Base-by-base conservation (phyloP, 116 monocot species). In the Cymodocea nodosa region DNA sequence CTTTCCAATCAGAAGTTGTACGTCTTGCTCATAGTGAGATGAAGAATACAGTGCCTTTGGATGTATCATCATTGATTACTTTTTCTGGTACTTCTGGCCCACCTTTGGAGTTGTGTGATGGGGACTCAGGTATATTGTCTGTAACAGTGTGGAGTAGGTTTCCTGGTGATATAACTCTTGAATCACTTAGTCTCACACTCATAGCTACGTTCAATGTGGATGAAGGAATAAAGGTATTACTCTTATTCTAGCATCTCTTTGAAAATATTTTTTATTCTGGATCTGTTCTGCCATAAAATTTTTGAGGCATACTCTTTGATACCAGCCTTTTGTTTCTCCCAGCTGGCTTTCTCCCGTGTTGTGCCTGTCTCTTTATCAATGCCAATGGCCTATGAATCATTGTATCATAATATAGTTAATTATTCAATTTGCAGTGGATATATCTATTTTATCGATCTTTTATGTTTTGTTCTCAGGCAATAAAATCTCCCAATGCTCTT, bases 81-180 rank as follows among this genome's bases (percentile, higher is more conserved):
- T 98, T 98, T 76, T 86, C 88, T 68, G 98, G 98, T 68, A 86
- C 80, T 65, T 82, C 80, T 51, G 89, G 92, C 20, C 92, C 86
- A 61, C 89, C 89, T 64, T 83, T 89, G 56, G 86, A 98, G 65
- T 70, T 98, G 66, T 86, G 92, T 81, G 92, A 98, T 74, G 84
- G 89, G 52, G 98, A 98, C 51, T 86, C 92, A 63, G 98, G 98
- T 36, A 82, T 76, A 61, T 52, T 98, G 63, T 81, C 83, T 36
- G 89, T 98, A 54, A 81, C 82, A 23, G 81, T 98, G 2, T 98
- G 98, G 98, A 98, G 92, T 77, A 92, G 92, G 14, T 98, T 98
- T 81, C 92, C 98, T 73, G 84, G 89, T 81, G 84, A 92, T 62
- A 98, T 98, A 52, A 72, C 80, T 70, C 82, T 98, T 18, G 89